Conservation (phyloP, 202 grass and related monocot genomes). For the Carex arenaria region DNA sequence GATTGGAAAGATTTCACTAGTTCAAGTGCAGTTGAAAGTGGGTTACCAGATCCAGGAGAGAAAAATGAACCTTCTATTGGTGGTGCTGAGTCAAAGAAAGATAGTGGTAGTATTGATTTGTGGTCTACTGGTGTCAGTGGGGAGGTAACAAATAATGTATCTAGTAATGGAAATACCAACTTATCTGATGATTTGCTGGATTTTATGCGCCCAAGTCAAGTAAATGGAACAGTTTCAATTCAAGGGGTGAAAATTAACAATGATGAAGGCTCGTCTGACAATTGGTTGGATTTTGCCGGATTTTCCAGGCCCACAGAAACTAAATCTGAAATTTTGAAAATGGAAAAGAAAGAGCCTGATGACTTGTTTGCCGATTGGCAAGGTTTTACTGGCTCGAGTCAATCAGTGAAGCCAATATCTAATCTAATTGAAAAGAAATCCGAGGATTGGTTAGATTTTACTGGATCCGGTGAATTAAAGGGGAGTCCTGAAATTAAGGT, state of each 20-base stretch:
- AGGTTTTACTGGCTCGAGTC: conserved; percentile 40
- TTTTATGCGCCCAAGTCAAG: conserved; percentile 51
- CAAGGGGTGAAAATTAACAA: conserved; percentile 26
- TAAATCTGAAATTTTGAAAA: conserved; percentile 35
- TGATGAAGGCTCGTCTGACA: conserved; percentile 22
- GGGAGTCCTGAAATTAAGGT: conserved; percentile 25
- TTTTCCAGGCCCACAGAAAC: not conserved
- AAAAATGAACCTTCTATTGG: not conserved
- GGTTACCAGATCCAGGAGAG: conserved; percentile 14
- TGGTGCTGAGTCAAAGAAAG: not conserved
- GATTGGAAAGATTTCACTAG: conserved; percentile 60
- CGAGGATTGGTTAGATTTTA: conserved; percentile 74
- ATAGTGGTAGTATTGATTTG: conserved; percentile 29
- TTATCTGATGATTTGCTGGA: conserved; percentile 67
- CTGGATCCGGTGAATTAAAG: conserved; percentile 23
- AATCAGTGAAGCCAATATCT: conserved; percentile 36
- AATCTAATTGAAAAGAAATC: conserved; percentile 19
- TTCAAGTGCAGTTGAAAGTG: conserved; percentile 39
- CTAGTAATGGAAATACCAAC: conserved; percentile 35
- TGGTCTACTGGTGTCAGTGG: conserved; percentile 40
- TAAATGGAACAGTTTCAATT: conserved; percentile 24
- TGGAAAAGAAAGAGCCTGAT: conserved; percentile 33
- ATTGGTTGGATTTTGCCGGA: conserved; percentile 22
- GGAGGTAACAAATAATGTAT: conserved; percentile 24
- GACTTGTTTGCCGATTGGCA: conserved; percentile 46